phyloP scores from a whole-genome alignment of 2,329 filamentous ascomycete species.

The Phyllosticta citriasiana region DNA sequence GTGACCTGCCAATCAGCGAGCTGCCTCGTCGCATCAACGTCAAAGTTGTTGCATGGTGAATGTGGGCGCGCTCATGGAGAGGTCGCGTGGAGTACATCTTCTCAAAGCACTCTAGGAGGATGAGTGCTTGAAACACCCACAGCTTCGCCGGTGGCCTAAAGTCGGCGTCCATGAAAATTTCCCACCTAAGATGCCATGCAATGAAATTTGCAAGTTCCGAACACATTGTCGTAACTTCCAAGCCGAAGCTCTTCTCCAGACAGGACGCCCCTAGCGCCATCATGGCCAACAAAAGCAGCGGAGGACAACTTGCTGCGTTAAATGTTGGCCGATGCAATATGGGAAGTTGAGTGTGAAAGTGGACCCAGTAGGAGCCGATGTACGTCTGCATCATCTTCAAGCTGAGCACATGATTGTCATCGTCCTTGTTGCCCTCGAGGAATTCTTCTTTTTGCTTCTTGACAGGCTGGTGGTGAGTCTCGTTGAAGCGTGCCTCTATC shows the following conservation, averaged over 20 bases:
- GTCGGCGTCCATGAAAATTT: slow-evolving; percentile 84
- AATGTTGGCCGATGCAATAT: slow-evolving; percentile 95
- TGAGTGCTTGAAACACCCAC: slow-evolving; percentile 87
- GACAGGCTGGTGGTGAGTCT: slow-evolving; percentile 63
- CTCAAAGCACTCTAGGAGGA: slow-evolving; percentile 87
- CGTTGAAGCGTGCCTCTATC: slow-evolving; percentile 72
- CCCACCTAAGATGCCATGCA: slow-evolving; percentile 89
- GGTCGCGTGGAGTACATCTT: slow-evolving; percentile 95
- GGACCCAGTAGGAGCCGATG: slow-evolving; percentile 78
- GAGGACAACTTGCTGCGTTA: slow-evolving; percentile 74
- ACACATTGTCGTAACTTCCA: slow-evolving; percentile 63
- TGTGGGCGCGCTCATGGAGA: slow-evolving; percentile 87
- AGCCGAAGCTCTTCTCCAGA: slow-evolving; percentile 70
- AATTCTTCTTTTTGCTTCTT: slow-evolving; percentile 68
- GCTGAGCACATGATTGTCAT: slow-evolving; percentile 57
- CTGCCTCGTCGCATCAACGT: slow-evolving; percentile 91
- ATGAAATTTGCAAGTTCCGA: slow-evolving; percentile 80
- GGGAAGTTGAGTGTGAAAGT: slow-evolving; percentile 89
- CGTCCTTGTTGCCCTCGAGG: slow-evolving; percentile 64
- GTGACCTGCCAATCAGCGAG: slow-evolving; percentile 77
- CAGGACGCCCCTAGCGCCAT: slow-evolving; percentile 90
- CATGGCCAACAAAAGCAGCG: slow-evolving; percentile 73
- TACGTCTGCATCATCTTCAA: slow-evolving; percentile 94
- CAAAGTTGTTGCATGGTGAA: slow-evolving; percentile 91
- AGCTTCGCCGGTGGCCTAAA: slow-evolving; percentile 88